phyloP scores from a whole-genome alignment of 805 yeast genomes.

The Candida yuanshanica region DNA sequence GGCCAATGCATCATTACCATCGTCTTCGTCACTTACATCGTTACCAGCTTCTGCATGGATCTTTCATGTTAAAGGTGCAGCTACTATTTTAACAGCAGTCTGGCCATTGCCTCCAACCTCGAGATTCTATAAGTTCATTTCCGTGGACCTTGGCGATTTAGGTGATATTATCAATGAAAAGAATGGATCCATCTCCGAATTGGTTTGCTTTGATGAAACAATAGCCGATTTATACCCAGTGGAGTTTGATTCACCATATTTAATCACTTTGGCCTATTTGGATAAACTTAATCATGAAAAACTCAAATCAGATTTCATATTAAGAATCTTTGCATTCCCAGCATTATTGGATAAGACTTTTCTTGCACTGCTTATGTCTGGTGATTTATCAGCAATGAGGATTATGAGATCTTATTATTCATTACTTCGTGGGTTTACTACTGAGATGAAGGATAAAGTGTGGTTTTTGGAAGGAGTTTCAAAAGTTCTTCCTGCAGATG shows the following conservation, averaged over 20 bases:
- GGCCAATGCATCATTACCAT: constrained; percentile 73
- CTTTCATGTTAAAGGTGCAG: constrained; percentile 95
- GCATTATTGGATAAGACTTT: constrained; percentile 82
- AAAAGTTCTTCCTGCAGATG: constrained; percentile 83
- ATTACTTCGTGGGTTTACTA: constrained; percentile 71
- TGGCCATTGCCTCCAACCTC: constrained; percentile 80
- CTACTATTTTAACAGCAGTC: constrained; percentile 92
- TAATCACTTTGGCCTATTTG: constrained; percentile 80
- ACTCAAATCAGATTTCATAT: constrained; percentile 76
- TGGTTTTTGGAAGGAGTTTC: constrained; percentile 95
- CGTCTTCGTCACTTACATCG: constrained; percentile 35
- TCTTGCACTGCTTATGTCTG: constrained; percentile 69
- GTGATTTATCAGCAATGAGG: constrained; percentile 84
- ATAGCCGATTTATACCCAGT: constrained; percentile 85
- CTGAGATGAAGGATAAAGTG: constrained; percentile 81
- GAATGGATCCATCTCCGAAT: constrained; percentile 41
- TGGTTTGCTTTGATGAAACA: constrained; percentile 80
- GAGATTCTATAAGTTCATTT: constrained; percentile 60
- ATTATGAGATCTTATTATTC: constrained; percentile 87
- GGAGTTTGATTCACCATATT: constrained; percentile 74
- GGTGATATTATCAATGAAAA: constrained; percentile 52
- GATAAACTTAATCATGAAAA: constrained; percentile 80
- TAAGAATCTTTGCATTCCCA: constrained; percentile 88
- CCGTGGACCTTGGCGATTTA: constrained; percentile 86
- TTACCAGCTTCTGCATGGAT: constrained; percentile 95